These are phyloP conservation scores for Acanthochlamys bracteata DNA, from an alignment of 106 monocot species.

Conservation along the genomic window DNA sequence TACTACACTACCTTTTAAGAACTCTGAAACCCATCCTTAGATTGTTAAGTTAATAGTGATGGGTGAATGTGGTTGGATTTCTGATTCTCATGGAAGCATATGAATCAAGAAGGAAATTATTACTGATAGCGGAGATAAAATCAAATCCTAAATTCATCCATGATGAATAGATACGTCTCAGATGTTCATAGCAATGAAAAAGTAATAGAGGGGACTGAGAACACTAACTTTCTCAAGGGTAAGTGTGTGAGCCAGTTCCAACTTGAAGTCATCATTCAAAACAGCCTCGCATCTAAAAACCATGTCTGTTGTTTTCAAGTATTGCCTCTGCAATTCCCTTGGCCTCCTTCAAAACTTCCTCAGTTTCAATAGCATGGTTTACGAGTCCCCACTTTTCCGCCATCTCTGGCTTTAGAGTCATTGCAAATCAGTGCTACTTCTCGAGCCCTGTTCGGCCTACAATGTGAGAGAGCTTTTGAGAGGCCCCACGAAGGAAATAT, in stretches of 20 bases:
- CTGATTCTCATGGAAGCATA: no score
- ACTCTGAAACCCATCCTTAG: no score
- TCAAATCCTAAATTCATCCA: no score
- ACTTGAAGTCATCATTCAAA: constrained; percentile 78
- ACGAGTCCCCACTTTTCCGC: constrained; percentile 94
- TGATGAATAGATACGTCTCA: no score
- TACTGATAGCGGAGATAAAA: no score
- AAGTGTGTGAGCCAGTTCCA: constrained; percentile 55
- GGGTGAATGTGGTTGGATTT: no score
- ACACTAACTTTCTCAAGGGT: constrained; percentile 72
- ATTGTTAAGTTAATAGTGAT: no score
- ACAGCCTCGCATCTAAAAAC: constrained; percentile 77
- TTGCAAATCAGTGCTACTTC: constrained; percentile 61
- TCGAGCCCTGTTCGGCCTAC: constrained; percentile 76
- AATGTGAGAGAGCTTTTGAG: constrained; percentile 72
- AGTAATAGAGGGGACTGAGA: no score
- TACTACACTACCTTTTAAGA: no score
- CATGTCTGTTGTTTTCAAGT: constrained; percentile 63
- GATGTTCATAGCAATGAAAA: no score
- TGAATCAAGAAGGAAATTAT: no score
- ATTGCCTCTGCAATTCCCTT: constrained; percentile 63
- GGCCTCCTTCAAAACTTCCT: constrained; percentile 63
- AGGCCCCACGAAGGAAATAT: constrained; percentile 98
- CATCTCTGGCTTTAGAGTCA: constrained; percentile 71
- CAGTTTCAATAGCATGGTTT: constrained; percentile 57